These are phyloP conservation scores for Suhomyces tanzawaensis DNA, from an alignment of 805 yeast species.

Conservation along the genomic window DNA sequence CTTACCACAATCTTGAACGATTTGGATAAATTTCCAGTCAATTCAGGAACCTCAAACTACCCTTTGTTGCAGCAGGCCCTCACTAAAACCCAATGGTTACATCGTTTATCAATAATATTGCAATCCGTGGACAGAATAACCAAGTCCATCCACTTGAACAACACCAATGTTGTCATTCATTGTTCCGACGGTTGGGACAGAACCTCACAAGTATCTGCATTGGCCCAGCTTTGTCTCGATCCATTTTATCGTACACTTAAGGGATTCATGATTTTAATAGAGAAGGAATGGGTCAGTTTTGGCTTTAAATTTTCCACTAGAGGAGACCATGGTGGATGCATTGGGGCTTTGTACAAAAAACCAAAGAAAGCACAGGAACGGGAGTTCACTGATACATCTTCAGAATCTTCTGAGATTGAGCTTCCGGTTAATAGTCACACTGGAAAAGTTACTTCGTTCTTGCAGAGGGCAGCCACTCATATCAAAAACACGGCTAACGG, in stretches of 20 bases:
- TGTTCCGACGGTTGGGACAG: slow-evolving; percentile 99
- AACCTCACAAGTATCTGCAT: slow-evolving; percentile 83
- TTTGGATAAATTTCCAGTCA: slow-evolving; percentile 56
- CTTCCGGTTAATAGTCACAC: background rate
- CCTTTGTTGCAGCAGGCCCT: slow-evolving; percentile 48
- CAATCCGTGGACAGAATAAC: slow-evolving; percentile 75
- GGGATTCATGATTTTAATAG: slow-evolving; percentile 82
- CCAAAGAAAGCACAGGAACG: slow-evolving; percentile 11
- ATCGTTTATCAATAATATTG: slow-evolving; percentile 63
- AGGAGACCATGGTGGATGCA: slow-evolving; percentile 66
- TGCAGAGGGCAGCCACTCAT: slow-evolving; percentile 41
- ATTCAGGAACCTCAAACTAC: slow-evolving; percentile 10
- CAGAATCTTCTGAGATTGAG: background rate
- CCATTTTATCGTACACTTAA: slow-evolving; percentile 85
- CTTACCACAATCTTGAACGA: slow-evolving; percentile 63
- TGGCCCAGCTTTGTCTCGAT: slow-evolving; percentile 83
- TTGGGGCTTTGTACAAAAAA: slow-evolving; percentile 35
- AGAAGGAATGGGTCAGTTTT: slow-evolving; percentile 94
- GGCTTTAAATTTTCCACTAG: slow-evolving; percentile 89
- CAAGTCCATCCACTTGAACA: slow-evolving; percentile 78
- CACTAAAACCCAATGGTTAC: slow-evolving; percentile 75
- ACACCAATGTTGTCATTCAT: slow-evolving; percentile 81
- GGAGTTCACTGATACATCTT: background rate
- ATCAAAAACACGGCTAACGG: slow-evolving; percentile 37
- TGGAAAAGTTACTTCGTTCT: slow-evolving; percentile 34